Base-by-base conservation (phyloP, 805 yeast species). In the Yarrowia sp. region DNA sequence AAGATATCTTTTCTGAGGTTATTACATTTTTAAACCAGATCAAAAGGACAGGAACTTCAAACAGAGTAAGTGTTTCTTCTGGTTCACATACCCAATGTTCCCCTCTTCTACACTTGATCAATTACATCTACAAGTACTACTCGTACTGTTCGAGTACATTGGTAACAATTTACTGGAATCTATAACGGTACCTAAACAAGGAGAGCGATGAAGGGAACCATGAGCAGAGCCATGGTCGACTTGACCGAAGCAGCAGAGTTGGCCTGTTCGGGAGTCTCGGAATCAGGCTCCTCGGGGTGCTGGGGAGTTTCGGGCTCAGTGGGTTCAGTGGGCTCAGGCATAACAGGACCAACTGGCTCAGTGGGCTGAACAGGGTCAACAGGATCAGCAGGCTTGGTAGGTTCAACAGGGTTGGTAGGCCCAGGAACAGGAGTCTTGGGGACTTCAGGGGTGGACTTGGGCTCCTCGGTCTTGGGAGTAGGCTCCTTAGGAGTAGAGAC, bases 201-300 rank as follows among this genome's bases (percentile, higher is more conserved):
- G 28, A 48, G 54, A 9, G 54, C 54, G 14, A 48, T 5, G 11
- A 48, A 32, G 54, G 54, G 54, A 28, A 48, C 38, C 54, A 48
- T 30, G 38, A 48, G 26, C 12, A 48, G 54, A 7, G 54, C 38
- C 26, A 21, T 14, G 54, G 54, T 19, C 11, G 35, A 17, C 19
- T 32, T 30, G 36, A 21, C 14, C 8, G 41, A 22, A n/a, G 58
- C 14, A 5, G 58, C 58, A 4, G 30, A 33, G 58, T 51, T 51
- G 41, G 58, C 58, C 58, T 33, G 58, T 26, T 48, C 54, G 54
- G 56, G 56, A 19, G 28, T 19, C 32, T 24, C 32, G 17, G 33
- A n/a, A n/a, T n/a, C n/a, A n/a, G n/a, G 51, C 7, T n/a, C 28
- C 19, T 32, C 17, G 24, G 56, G 40, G 9, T 8, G 17, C 17